Percentiles rank a stretch among this genome's conserved stretches.
phyloP scores from a whole-genome alignment of 768 basidiomycete species.

The Tricholoma hemisulphureum region DNA sequence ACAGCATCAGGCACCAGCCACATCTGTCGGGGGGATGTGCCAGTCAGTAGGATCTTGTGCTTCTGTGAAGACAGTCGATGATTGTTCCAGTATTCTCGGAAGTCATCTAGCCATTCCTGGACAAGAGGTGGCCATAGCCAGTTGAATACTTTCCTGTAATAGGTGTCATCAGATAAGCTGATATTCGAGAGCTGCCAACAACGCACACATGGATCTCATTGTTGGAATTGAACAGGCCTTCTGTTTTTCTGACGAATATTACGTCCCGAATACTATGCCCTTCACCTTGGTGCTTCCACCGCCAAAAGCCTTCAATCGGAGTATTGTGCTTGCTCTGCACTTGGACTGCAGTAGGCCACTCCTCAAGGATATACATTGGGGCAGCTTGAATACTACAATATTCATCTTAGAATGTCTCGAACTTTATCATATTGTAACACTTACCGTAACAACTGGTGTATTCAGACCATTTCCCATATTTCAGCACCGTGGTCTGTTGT shows the following conservation, averaged over 20 bases:
- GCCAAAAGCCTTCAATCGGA: background rate
- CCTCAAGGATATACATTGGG: background rate
- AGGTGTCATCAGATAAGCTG: background rate
- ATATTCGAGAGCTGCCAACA: background rate
- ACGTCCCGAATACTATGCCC: background rate
- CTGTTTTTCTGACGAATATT: background rate
- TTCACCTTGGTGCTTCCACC: background rate
- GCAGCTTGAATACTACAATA: background rate
- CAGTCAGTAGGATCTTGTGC: background rate
- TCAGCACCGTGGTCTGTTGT: background rate
- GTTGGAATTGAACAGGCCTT: background rate
- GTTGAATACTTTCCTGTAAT: slow-evolving; percentile 1
- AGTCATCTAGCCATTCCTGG: background rate
- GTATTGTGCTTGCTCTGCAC: background rate
- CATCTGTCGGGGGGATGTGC: background rate
- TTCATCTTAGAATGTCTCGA: background rate
- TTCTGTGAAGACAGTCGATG: background rate
- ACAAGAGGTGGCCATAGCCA: slow-evolving; percentile 1
- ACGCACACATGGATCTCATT: background rate
- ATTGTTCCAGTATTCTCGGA: background rate
- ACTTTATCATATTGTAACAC: background rate
- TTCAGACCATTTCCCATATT: background rate
- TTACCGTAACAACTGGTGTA: background rate
- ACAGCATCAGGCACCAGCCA: background rate
- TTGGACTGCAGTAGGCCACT: background rate